phyloP scores from a whole-genome alignment of 768 basidiomycete species.

The Pulveroboletus ravenelii region DNA sequence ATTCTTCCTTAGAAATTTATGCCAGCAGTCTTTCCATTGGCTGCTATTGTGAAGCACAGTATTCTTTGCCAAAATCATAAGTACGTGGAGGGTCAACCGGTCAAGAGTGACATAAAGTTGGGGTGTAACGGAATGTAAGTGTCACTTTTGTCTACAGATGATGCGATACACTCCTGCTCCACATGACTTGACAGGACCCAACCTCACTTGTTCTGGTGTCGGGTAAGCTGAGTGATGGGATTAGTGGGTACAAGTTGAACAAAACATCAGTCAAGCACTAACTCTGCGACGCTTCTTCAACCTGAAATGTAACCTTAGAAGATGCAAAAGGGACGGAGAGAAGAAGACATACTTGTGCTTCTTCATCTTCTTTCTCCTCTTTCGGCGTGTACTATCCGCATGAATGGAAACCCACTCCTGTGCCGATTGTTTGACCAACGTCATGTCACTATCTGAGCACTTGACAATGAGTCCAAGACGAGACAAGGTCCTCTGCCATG shows the following conservation, averaged over 20 bases:
- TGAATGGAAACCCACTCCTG: conserved; percentile 61
- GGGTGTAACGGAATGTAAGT: background rate
- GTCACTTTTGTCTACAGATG: conserved; percentile 8
- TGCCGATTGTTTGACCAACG: conserved; percentile 49
- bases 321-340: conserved; percentile 1
- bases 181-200: background rate
- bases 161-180: background rate
- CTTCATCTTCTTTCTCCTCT: conserved; percentile 91
- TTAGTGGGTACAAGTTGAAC: conserved; percentile 14
- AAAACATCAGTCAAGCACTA: conserved; percentile 26
- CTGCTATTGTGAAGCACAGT: background rate
- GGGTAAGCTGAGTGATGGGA: conserved; percentile 39
- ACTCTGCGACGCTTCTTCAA: conserved; percentile 90
- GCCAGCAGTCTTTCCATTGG: background rate
- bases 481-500: conserved; percentile 67
- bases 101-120: background rate
- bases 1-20: background rate
- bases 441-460: conserved; percentile 45
- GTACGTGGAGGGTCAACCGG: background rate
- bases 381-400: conserved; percentile 80
- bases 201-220: conserved; percentile 32
- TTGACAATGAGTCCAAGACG: conserved; percentile 57
- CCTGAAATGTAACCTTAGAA: conserved; percentile 36
- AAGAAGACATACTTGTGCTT: conserved; percentile 78
- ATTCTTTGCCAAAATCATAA: background rate